Evolutionary conservation across 345 rosid genomes (phyloP).

Genomic region (Moricandia arvensis): DNA sequence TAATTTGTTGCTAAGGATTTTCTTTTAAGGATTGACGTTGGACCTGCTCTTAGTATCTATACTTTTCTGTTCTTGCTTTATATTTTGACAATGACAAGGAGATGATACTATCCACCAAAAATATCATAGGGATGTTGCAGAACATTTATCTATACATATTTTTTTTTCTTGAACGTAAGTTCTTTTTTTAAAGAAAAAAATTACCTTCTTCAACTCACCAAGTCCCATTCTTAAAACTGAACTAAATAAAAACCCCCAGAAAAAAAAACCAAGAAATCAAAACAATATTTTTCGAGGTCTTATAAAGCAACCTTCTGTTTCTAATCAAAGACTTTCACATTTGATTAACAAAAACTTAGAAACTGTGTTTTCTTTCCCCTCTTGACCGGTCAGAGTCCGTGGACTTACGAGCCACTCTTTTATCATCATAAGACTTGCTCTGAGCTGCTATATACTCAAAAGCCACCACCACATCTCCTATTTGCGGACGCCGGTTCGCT

Average conservation of each 20-base stretch:
- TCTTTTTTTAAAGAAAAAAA: background rate
- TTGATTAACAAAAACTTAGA: slow-evolving; percentile 8
- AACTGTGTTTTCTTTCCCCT: slow-evolving; percentile 19
- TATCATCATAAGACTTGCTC: slow-evolving; percentile 26
- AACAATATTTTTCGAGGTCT: background rate
- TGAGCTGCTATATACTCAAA: slow-evolving; percentile 64
- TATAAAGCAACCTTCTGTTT: slow-evolving; percentile 14
- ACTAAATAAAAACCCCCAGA: slow-evolving; percentile 5
- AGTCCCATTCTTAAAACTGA: background rate
- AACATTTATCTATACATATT: background rate
- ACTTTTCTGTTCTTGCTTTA: background rate
- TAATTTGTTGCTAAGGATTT: too few species aligned
- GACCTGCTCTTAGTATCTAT: too few species aligned
- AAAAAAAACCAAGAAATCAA: background rate
- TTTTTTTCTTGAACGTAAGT: background rate
- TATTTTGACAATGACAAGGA: background rate
- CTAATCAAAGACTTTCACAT: slow-evolving; percentile 5
- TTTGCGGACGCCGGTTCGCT: slow-evolving; percentile 71
- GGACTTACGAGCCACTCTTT: slow-evolving; percentile 30
- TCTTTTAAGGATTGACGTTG: too few species aligned
- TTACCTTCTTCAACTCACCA: background rate
- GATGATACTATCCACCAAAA: background rate
- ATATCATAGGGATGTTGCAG: background rate
- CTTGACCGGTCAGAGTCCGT: slow-evolving; percentile 11
- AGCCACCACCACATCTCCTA: slow-evolving; percentile 79